phyloP scores from a whole-genome alignment of 257 asterid genomes.

The Buddleja alternifolia region DNA sequence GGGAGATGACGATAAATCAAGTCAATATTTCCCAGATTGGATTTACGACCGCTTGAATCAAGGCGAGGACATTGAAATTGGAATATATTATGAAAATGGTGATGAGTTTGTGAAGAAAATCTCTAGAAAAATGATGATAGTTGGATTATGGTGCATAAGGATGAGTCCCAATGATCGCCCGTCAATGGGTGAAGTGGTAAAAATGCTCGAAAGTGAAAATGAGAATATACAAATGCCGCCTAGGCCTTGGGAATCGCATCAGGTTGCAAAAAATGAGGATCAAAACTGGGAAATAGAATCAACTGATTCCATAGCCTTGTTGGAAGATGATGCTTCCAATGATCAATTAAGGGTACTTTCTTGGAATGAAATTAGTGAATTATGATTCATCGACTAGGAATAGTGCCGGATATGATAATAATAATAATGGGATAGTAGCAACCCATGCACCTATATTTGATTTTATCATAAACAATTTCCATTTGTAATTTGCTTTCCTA shows the following conservation, averaged over 20 bases:
- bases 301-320: slow-evolving; percentile 20
- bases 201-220: slow-evolving; percentile 22
- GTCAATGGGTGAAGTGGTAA: slow-evolving; percentile 25
- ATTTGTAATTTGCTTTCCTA: too few species aligned
- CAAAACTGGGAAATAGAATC: slow-evolving; percentile 13
- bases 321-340: not conserved
- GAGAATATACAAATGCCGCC: slow-evolving; percentile 22
- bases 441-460: too few species aligned
- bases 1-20: too few species aligned
- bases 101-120: slow-evolving; percentile 11
- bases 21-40: too few species aligned
- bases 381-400: too few species aligned
- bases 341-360: too few species aligned
- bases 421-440: too few species aligned
- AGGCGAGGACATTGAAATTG: too few species aligned
- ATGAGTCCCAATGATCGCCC: slow-evolving; percentile 35
- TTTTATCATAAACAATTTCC: too few species aligned
- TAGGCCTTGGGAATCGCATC: not conserved
- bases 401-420: too few species aligned
- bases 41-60: too few species aligned
- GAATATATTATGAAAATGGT: not conserved
- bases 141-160: slow-evolving; percentile 35
- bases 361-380: too few species aligned
- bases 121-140: slow-evolving; percentile 26
- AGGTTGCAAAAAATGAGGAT: not conserved